Conservation (phyloP, 2,329 filamentous ascomycete genomes). For the Alternaria gaisen region DNA sequence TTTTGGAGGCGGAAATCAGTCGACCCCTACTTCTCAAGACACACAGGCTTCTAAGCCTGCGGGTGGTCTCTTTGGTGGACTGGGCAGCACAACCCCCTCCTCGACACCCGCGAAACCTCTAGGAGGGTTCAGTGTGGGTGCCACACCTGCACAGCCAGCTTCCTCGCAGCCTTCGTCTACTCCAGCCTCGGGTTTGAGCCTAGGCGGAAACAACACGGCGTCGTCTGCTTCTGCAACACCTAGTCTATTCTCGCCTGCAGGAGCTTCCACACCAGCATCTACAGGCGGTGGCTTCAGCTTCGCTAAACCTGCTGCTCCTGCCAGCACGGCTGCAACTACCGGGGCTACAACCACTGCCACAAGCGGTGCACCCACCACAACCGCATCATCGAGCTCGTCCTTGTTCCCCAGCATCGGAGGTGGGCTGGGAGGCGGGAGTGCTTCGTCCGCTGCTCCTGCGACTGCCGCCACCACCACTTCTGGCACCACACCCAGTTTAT, state of each 20-base stretch:
- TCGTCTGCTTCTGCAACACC: slow-evolving; percentile 36
- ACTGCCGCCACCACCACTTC: slow-evolving; percentile 24
- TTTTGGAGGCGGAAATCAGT: slow-evolving; percentile 34
- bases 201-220: slow-evolving; percentile 35
- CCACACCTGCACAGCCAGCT: slow-evolving; percentile 35
- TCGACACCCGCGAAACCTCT: slow-evolving; percentile 42
- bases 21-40: slow-evolving; percentile 42
- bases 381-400: slow-evolving; percentile 28
- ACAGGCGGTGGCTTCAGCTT: slow-evolving; percentile 30
- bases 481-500: slow-evolving; percentile 26
- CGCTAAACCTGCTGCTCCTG: slow-evolving; percentile 23
- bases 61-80: slow-evolving; percentile 34
- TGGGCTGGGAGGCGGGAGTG: slow-evolving; percentile 27
- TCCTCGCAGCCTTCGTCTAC: slow-evolving; percentile 32
- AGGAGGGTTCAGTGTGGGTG: slow-evolving; percentile 37
- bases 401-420: slow-evolving; percentile 30
- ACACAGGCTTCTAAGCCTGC: slow-evolving; percentile 45
- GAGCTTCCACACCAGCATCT: slow-evolving; percentile 18
- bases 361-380: slow-evolving; percentile 24
- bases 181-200: slow-evolving; percentile 22
- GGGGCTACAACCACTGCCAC: slow-evolving; percentile 32
- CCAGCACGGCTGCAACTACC: slow-evolving; percentile 29
- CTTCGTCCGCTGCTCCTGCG: slow-evolving; percentile 29
- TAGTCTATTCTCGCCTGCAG: slow-evolving; percentile 32
- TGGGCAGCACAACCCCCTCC: slow-evolving; percentile 41